Conservation (phyloP, 176 grass and related monocot genomes). For the Musa troglodytarum region DNA sequence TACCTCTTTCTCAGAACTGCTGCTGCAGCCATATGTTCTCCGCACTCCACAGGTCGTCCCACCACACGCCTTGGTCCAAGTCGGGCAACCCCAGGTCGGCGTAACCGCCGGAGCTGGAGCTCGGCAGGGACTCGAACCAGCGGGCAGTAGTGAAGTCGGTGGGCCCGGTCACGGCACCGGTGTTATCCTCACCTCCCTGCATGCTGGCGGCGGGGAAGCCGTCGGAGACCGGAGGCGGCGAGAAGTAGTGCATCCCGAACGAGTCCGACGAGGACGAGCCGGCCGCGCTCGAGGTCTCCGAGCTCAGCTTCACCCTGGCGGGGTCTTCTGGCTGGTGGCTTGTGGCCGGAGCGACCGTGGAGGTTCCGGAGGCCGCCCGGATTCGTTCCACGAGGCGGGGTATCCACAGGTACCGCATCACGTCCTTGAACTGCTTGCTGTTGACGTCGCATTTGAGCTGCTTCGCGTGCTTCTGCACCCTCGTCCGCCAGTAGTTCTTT, state of each 20-base stretch:
- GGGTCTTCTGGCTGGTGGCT: not conserved
- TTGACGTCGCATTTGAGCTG: conserved; percentile 16
- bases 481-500: conserved; percentile 18
- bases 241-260: not conserved
- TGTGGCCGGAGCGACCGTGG: not conserved
- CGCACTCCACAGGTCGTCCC: not conserved
- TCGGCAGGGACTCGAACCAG: not conserved
- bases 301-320: not conserved
- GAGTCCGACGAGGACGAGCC: not conserved
- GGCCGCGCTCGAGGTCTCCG: not conserved
- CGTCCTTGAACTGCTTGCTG: conserved; percentile 16
- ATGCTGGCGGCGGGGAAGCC: not conserved
- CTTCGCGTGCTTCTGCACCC: conserved; percentile 15
- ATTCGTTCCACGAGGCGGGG: conserved; percentile 9
- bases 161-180: too few relatives aligned
- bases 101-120: not conserved
- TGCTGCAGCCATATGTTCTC: not conserved
- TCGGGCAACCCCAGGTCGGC: not conserved
- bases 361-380: not conserved
- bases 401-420: conserved; percentile 6
- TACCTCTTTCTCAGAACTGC: not conserved
- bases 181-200: not conserved
- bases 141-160: too few relatives aligned
- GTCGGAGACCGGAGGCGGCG: not conserved
- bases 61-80: not conserved